Conservation (phyloP, 495 filamentous ascomycete genomes). For the Penicillium samsonianum region DNA sequence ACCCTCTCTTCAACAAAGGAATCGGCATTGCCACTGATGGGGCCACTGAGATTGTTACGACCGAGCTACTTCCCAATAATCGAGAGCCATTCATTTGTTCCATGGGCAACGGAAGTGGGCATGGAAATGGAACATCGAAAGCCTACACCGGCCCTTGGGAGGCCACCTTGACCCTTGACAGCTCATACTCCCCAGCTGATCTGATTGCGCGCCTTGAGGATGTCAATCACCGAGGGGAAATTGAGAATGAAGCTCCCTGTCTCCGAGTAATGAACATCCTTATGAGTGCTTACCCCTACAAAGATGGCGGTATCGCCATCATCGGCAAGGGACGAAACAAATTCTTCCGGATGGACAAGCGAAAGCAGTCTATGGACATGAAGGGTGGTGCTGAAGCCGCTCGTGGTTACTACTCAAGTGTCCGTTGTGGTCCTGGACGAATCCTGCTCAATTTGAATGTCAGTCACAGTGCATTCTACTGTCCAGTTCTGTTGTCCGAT, state of each 20-base stretch:
- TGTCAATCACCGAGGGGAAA: background rate
- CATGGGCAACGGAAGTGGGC: background rate
- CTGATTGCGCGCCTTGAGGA: background rate
- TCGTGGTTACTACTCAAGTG: constrained; percentile 52
- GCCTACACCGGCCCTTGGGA: constrained; percentile 3
- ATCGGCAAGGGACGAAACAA: constrained; percentile 21
- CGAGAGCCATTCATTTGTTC: background rate
- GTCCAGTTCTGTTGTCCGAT: constrained; percentile 22
- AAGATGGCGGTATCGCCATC: constrained; percentile 19
- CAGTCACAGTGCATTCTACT: constrained; percentile 46
- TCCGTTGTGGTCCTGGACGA: constrained; percentile 39
- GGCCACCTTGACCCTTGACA: background rate
- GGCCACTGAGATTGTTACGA: constrained; percentile 18
- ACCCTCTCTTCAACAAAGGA: background rate
- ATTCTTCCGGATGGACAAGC: constrained; percentile 23
- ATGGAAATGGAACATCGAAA: background rate
- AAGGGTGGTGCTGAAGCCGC: constrained; percentile 39
- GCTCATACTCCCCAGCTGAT: background rate
- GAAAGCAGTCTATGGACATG: constrained; percentile 27
- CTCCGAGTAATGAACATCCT: constrained; percentile 53
- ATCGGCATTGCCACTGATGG: constrained; percentile 16
- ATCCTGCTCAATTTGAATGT: constrained; percentile 53
- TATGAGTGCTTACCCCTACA: constrained; percentile 25
- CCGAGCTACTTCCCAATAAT: background rate
- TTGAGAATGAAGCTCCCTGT: constrained; percentile 1